Evolutionary conservation across 176 grass and related monocot species (phyloP).

Genomic region (Lolium multiflorum): DNA sequence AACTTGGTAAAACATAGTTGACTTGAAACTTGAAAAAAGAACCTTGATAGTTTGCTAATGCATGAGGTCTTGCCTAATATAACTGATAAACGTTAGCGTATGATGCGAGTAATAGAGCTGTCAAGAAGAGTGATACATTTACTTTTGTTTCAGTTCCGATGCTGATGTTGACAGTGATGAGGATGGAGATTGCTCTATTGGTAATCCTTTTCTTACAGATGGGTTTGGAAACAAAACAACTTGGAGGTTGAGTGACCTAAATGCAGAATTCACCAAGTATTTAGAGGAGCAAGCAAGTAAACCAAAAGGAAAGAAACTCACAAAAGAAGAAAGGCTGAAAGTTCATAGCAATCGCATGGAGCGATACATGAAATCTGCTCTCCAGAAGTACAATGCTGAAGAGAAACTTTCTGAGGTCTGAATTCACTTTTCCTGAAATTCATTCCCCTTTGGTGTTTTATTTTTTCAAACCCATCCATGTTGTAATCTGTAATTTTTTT

Average conservation of each 20-base stretch:
- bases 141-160: neutral
- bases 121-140: neutral
- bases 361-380: conserved; percentile 1
- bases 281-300: neutral
- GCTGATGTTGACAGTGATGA: neutral
- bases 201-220: neutral
- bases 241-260: neutral
- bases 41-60: neutral
- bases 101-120: neutral
- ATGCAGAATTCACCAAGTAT: neutral
- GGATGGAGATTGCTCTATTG: neutral
- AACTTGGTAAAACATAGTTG: neutral
- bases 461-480: neutral
- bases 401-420: neutral
- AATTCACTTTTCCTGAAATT: neutral
- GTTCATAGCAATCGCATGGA: conserved; percentile 2
- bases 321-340: neutral
- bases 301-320: neutral
- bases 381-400: neutral
- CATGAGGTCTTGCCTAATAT: neutral
- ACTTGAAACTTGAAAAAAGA: neutral
- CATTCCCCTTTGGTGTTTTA: neutral
- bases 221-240: neutral
- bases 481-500: neutral
- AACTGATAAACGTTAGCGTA: neutral